A percentile compares a stretch with the other conserved stretches of the same genome.
Conservation (phyloP, 176 grass and related monocot species). For the Raddia distichophylla region DNA sequence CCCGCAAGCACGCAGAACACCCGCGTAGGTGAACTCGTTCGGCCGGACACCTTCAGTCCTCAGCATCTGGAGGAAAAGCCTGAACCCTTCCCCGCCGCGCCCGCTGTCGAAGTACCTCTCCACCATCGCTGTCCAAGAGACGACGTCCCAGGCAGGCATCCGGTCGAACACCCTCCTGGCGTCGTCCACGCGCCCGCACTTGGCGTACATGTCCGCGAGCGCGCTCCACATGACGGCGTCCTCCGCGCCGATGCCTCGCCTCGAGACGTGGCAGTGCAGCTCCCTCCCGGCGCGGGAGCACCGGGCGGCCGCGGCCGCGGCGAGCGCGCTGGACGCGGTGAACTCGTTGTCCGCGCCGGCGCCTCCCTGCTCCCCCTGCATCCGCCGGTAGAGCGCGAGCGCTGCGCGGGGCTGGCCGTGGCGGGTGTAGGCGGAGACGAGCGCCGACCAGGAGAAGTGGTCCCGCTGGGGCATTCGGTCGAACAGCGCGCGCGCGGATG, state of each 20-base stretch:
- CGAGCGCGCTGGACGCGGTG: constrained; percentile 83
- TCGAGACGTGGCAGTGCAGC: constrained; percentile 76
- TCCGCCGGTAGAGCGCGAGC: constrained; percentile 68
- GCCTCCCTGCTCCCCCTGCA: constrained; percentile 43
- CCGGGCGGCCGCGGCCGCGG: constrained; percentile 52
- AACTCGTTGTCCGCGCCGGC: constrained; percentile 66
- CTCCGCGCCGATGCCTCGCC: constrained; percentile 58
- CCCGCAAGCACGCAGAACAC: constrained; percentile 66
- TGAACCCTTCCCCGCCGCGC: constrained; percentile 60
- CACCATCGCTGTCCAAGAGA: constrained; percentile 92
- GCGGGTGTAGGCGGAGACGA: constrained; percentile 65
- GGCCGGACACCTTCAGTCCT: constrained; percentile 42
- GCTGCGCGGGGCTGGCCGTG: constrained; percentile 50
- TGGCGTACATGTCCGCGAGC: constrained; percentile 88
- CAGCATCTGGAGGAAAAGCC: constrained; percentile 59
- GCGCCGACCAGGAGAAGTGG: constrained; percentile 81
- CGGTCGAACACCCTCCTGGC: constrained; percentile 74
- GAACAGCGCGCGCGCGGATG: constrained; percentile 56
- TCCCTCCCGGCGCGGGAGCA: constrained; percentile 62
- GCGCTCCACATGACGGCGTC: constrained; percentile 72
- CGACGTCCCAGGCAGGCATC: constrained; percentile 51
- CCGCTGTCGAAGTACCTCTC: constrained; percentile 74
- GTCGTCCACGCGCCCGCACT: constrained; percentile 67
- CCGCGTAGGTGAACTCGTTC: constrained; percentile 80
- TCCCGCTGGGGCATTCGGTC: constrained; percentile 71